Evolutionary conservation across 208 protist genomes (phyloP).

Genomic region (Wallacemonas rigidus): DNA sequence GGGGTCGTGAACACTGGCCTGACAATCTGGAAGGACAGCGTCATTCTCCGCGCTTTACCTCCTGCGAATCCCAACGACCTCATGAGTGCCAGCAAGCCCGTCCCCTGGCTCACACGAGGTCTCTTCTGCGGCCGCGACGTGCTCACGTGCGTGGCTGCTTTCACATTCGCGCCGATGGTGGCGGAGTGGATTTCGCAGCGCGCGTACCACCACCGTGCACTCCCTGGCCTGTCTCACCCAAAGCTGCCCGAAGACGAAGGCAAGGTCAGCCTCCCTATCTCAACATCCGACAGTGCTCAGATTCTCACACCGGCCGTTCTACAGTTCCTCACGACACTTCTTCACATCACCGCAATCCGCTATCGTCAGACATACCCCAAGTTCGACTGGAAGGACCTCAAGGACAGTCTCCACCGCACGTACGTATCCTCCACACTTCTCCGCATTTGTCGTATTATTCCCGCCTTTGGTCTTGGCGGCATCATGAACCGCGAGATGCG

Average conservation of each 20-base stretch:
- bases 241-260: conserved; percentile 56
- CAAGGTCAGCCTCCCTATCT: conserved; percentile 59
- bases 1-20: conserved; percentile 77
- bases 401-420: conserved; percentile 58
- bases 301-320: conserved; percentile 72
- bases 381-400: conserved; percentile 61
- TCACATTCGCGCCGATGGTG: conserved; percentile 80
- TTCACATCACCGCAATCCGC: conserved; percentile 87
- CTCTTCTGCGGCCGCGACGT: conserved; percentile 81
- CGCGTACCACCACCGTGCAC: conserved; percentile 59
- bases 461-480: conserved; percentile 81
- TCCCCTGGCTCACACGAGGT: conserved; percentile 77
- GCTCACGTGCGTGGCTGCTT: conserved; percentile 78
- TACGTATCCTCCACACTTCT: conserved; percentile 75
- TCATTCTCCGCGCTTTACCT: conserved; percentile 74
- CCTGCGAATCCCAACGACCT: conserved; percentile 44
- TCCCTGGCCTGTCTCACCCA: conserved; percentile 25
- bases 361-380: conserved; percentile 88
- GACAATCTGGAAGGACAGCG: conserved; percentile 83
- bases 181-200: conserved; percentile 60
- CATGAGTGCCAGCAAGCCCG: conserved; percentile 49
- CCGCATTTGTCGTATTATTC: conserved; percentile 84
- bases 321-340: conserved; percentile 80
- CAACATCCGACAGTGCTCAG: conserved; percentile 67
- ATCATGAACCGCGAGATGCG: conserved; percentile 86